Conservation (phyloP, 2,329 filamentous ascomycete genomes). For the Coniochaeta sp. region DNA sequence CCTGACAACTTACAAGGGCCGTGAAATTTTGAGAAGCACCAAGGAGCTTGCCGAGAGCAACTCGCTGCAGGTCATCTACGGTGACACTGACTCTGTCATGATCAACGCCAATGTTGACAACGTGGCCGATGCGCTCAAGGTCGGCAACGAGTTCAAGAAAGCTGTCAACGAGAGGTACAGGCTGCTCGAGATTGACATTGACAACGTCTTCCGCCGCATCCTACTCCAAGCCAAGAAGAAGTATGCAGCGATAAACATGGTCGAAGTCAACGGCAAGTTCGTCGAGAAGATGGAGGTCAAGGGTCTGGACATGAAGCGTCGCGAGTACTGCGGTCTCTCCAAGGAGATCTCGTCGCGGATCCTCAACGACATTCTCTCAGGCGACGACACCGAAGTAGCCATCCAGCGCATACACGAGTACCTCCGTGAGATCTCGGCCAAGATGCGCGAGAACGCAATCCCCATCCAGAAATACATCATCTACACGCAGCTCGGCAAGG, state of each 20-base stretch:
- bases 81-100: constrained; percentile 99
- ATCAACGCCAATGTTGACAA: constrained; percentile 98
- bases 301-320: constrained; percentile 93
- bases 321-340: constrained; percentile 92
- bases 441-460: constrained; percentile 76
- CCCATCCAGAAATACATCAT: constrained; percentile 89
- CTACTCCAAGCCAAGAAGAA: constrained; percentile 98
- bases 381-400: constrained; percentile 82
- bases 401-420: constrained; percentile 91
- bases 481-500: constrained; percentile 93
- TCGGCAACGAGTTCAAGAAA: constrained; percentile 91
- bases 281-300: constrained; percentile 96
- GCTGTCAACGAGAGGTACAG: constrained; percentile 91
- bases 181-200: constrained; percentile 93
- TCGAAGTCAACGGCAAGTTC: constrained; percentile 82
- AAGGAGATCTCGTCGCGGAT: constrained; percentile 90
- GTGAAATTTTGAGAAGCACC: constrained; percentile 92
- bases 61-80: constrained; percentile 91
- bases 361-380: constrained; percentile 89
- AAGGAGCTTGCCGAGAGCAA: constrained; percentile 92
- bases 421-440: constrained; percentile 70
- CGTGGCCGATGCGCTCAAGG: constrained; percentile 79
- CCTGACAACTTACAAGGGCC: constrained; percentile 93
- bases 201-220: constrained; percentile 91
- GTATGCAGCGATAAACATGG: constrained; percentile 92